These are phyloP conservation scores for Candida xiaguanensis DNA, from an alignment of 805 yeast species.

Conservation along the genomic window DNA sequence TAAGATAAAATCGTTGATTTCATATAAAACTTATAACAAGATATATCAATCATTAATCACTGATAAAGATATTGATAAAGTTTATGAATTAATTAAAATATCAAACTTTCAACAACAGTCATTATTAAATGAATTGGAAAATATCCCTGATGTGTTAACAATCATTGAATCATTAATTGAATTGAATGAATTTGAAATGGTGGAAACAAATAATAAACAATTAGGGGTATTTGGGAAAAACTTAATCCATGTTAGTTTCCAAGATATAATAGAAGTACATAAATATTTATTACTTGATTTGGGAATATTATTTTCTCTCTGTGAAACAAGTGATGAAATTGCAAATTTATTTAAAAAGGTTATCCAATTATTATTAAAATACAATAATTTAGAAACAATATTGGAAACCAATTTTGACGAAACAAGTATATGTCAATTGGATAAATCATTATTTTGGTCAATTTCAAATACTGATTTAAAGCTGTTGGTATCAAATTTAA, in stretches of 20 bases:
- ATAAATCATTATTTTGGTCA: constrained; percentile 31
- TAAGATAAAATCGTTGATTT: constrained; percentile 21
- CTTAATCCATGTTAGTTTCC: constrained; percentile 21
- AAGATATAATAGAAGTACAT: constrained; percentile 25
- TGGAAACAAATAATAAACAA: constrained; percentile 6
- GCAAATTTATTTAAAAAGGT: constrained; percentile 21
- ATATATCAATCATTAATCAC: constrained; percentile 15
- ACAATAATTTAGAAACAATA: constrained; percentile 18
- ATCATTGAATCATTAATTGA: constrained; percentile 21
- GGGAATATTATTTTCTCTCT: constrained; percentile 26
- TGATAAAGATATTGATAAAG: constrained; percentile 15
- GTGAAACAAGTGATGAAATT: constrained; percentile 29
- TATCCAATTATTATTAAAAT: constrained; percentile 21
- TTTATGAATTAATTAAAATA: constrained; percentile 27
- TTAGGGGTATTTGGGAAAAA: constrained; percentile 23
- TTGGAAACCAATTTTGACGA: constrained; percentile 24
- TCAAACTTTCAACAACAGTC: constrained; percentile 19
- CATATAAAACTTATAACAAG: constrained; percentile 27
- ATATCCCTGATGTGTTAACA: constrained; percentile 23
- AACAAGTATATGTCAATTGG: constrained; percentile 11
- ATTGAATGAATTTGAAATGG: constrained; percentile 5
- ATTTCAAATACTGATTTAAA: constrained; percentile 17
- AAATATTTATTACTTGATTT: constrained; percentile 26
- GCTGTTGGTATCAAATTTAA: constrained; percentile 14
- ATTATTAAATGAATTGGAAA: constrained; percentile 20